Evolutionary conservation across 768 basidiomycete species (phyloP), one percentile per base, ranked within the genome.

Genomic region (Tricholoma furcatifolium): DNA sequence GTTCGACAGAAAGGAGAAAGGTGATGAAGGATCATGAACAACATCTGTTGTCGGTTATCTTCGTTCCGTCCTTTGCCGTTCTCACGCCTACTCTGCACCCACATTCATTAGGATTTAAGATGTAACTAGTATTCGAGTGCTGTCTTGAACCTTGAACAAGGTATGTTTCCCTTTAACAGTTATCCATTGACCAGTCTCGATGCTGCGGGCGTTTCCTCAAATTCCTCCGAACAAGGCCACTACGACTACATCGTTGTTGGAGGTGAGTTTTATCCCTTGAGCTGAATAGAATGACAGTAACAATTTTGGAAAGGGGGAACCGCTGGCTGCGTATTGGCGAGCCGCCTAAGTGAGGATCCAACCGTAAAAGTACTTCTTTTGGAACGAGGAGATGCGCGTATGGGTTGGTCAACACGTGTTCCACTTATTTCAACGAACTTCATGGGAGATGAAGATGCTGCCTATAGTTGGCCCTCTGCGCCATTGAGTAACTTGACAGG

Each of bases 241-340:
- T 52, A 52, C 17, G 51, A 52, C 14, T 52, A 52, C 17, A 52
- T 52, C n/a, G 11, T 52, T n/a, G 44, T 52, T 23, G 51, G 51
- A 6, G 51, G 51, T 52, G 20, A 20, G 43, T 9, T 14, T 17
- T 27, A 27, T n/a, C n/a, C n/a, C 27, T 27, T 7, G 7, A n/a
- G 27, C 34, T 27, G 3, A 4, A 27, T 4, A 7, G 3, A 27
- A 4, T 27, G 27, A 27, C 27, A 7, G 7, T 4, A 27, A 27
- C n/a, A 27, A 27, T 7, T 7, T 27, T 27, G 70, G 34, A 63
- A 55, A 54, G 53, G 54, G 9, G 48, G 54, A n/a, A 55, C 48
- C 4, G 48, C 43, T 7, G 48, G 48, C 17, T 50, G 54, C 11
- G 54, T 55, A 6, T 43, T 55, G 4, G 42, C 54, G 6, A 50